Percentiles rank a stretch among this genome's conserved stretches.
phyloP scores from a whole-genome alignment of 2,329 filamentous ascomycete genomes.

The Simplicillium sp. region DNA sequence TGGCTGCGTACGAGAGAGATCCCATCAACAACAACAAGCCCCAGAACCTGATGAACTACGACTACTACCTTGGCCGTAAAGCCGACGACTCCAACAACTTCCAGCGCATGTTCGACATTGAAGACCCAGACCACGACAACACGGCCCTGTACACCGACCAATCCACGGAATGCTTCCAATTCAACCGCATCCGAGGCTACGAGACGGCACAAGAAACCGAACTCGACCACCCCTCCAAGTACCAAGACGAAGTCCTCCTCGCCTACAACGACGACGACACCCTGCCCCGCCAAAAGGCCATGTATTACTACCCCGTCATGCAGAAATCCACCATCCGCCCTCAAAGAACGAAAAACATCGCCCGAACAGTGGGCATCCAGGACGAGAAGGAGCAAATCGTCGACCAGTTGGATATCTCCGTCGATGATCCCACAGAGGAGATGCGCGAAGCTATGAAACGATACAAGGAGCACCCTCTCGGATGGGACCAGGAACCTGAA shows the following conservation, averaged over 20 bases:
- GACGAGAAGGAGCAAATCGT: slow-evolving; percentile 42
- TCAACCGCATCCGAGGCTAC: slow-evolving; percentile 53
- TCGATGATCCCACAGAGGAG: slow-evolving; percentile 46
- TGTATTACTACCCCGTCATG: slow-evolving; percentile 61
- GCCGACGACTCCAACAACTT: slow-evolving; percentile 40
- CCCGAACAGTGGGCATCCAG: slow-evolving; percentile 37
- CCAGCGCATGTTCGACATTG: slow-evolving; percentile 49
- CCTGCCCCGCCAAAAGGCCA: slow-evolving; percentile 44
- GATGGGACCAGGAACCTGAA: slow-evolving; percentile 30
- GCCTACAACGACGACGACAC: slow-evolving; percentile 44
- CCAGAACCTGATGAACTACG: slow-evolving; percentile 52
- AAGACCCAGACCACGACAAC: slow-evolving; percentile 44
- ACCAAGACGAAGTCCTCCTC: slow-evolving; percentile 54
- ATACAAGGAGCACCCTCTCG: slow-evolving; percentile 44
- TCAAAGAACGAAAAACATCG: slow-evolving; percentile 54
- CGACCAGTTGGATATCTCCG: slow-evolving; percentile 45
- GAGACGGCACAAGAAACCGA: slow-evolving; percentile 52
- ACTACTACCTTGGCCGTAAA: slow-evolving; percentile 52
- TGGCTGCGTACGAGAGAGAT: slow-evolving; percentile 46
- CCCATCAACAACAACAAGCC: slow-evolving; percentile 46
- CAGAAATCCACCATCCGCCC: slow-evolving; percentile 53
- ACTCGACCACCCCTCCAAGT: slow-evolving; percentile 48
- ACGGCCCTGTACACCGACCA: slow-evolving; percentile 45
- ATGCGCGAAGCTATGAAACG: slow-evolving; percentile 40
- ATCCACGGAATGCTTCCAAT: slow-evolving; percentile 45